Base-by-base conservation (phyloP, 805 yeast species). In the Ogataea nitratoaversa region DNA sequence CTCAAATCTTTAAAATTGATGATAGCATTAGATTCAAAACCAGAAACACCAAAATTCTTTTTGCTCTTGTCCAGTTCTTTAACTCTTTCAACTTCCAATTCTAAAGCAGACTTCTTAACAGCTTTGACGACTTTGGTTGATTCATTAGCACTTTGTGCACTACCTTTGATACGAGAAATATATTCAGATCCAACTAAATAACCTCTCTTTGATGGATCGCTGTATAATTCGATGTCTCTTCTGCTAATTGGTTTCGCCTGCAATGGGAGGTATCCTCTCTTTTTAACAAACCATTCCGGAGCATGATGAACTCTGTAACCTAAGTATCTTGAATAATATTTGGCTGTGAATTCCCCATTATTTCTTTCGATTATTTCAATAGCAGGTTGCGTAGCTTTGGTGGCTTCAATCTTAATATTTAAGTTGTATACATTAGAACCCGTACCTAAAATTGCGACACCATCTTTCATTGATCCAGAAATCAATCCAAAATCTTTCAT, bases 221-320 rank as follows among this genome's bases (percentile, higher is more conserved):
- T 77, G 66, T 93, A 91, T 63, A 72, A 87, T 42, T 78, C 78
- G 41, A 91, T 80, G 56, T 84, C 88, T 63, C 86, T 83, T 65
- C 85, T 78, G 52, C 77, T 79, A 8, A 82, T 83, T 12, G 99
- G 99, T 62, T 89, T 78, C 1, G 97, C 89, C 38, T 77, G 80
- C 49, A 87, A 60, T 33, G 98, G 98, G 13, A 90, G 61, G 48
- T 88, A 78, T 14, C 95, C 95, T 56, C 79, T 81, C 53, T 74
- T 83, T 48, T 70, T 62, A 35, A 84, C 60, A 52, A 81, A 84
- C 62, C 80, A 71, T 34, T 78, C 74, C 9, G 98, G 97, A 34
- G 80, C 64, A 30, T 87, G 68, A 54, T 88, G 93, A 4, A 88
- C 91, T 53, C 78, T 70, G 54, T 84, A 74, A 3, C 86, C 82